Evolutionary conservation across 257 asterid species (phyloP), one percentile per base, ranked within the genome.

Genomic region (Salvia hispanica): DNA sequence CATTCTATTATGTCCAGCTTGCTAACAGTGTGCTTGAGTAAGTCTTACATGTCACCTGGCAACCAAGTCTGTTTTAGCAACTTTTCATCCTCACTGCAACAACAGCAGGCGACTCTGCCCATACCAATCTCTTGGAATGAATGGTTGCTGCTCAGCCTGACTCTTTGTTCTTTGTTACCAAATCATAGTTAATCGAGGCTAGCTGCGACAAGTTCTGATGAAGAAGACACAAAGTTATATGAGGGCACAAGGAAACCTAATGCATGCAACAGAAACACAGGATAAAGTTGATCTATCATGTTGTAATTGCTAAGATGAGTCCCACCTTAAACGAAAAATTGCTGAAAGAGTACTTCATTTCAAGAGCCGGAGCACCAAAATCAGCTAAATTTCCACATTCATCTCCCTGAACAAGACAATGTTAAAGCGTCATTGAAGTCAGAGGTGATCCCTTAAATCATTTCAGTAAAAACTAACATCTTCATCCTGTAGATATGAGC

Each of bases 261-360:
- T 9, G 9, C 45, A 75, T 14, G 50, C 54, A 43, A 7, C 53
- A 58, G 10, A 18, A 43, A 36, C 58, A 31, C 59, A 9, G 43
- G 16, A 57, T 61, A 67, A 28, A 3, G 46, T 50, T 65, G 16
- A 18, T 12, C n/a, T 16, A 16, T 64, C 58, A 58, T 47, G 64
- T 55, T 36, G 10, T 59, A 18, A 34, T 39, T 44, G 25, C 39
- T 25, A 25, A 45, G 14, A 63, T 46, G 64, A 11, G 83, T 77
- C 21, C 7, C 67, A 91, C 99, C 96, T 94, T 91, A 70, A 88
- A 94, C 6, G 97, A 94, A 85, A 94, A 94, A 78, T 93, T 90
- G 77, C 96, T 88, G 85, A 90, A 90, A 1, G 97, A 88, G 73
- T 92, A 89, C 71, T 76, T 79, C 74, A 66, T 78, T 37, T 84